Evolutionary conservation across 805 yeast species (phyloP), one percentile per base, ranked within the genome.

Genomic region (Nakazawaea pomicola): DNA sequence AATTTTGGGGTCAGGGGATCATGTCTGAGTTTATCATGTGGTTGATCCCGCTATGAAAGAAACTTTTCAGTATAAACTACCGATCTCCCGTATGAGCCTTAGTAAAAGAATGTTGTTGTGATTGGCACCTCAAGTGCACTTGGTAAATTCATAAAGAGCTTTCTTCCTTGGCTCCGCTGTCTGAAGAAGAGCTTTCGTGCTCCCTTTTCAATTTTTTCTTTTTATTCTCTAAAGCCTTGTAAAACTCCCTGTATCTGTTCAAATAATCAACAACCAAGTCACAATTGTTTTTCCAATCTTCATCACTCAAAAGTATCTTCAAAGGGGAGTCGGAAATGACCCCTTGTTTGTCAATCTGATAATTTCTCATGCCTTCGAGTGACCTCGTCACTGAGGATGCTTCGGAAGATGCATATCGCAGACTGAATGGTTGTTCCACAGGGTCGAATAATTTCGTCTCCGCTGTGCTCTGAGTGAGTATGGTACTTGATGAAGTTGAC

Each of bases 281-380:
- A 37, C 40, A 29, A 18, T 37, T 35, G 10, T 37, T 11, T 23
- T 37, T 37, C 40, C 40, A 37, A 23, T 29, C 16, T 20, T 29
- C 35, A 21, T 37, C 40, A 7, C 25, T 29, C 21, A 20, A n/a
- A 4, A 17, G 16, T 4, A 37, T 14, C n/a, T 24, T 33, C 37
- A 32, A 7, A 8, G 35, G 12, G 11, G 35, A 11, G 12, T 32
- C 35, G 10, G 35, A 32, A 4, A 32, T 32, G 16, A 20, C 21
- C 17, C 20, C 6, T 5, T 18, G 35, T 7, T 32, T 12, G 16
- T 32, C 6, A 2, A 32, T 20, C 3, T 19, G 35, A 32, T 32
- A 32, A 17, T 11, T 12, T 18, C 35, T 18, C 4, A 32, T 19
- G 16, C 20, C 20, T 17, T 32, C 25, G 12, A 32, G 25, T 32